Conservation (phyloP, 2,329 filamentous ascomycete species). For the Karstenula rhodostoma region DNA sequence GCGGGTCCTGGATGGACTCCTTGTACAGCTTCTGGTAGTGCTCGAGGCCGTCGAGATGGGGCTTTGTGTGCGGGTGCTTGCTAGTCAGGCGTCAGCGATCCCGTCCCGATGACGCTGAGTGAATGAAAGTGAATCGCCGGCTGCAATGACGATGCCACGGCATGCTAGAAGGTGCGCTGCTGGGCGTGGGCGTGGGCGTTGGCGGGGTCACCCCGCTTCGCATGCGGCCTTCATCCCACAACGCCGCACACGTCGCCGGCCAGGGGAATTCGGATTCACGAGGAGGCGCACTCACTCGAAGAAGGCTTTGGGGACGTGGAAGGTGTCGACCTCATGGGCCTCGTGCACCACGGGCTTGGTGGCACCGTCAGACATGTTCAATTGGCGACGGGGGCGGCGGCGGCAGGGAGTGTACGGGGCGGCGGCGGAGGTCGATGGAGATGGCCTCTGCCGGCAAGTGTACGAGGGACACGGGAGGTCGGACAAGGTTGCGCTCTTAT, state of each 20-base stretch:
- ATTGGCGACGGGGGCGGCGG: slow-evolving; percentile 19
- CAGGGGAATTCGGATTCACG: not conserved
- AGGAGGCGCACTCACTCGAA: slow-evolving; percentile 46
- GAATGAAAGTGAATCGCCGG: not conserved
- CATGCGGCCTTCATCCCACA: slow-evolving; percentile 10
- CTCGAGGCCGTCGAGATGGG: slow-evolving; percentile 66
- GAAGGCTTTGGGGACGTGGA: slow-evolving; percentile 64
- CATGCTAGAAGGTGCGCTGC: not conserved
- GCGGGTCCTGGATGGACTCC: slow-evolving; percentile 87
- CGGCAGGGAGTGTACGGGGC: not conserved
- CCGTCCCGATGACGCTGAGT: not conserved
- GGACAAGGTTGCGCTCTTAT: slow-evolving; percentile 22
- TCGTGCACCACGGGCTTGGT: slow-evolving; percentile 69
- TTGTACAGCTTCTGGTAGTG: slow-evolving; percentile 72
- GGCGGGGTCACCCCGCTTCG: slow-evolving; percentile 47
- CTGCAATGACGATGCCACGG: not conserved
- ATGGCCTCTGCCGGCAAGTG: slow-evolving; percentile 13
- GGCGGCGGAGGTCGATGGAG: slow-evolving; percentile 6
- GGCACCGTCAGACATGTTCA: slow-evolving; percentile 56
- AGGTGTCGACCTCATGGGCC: slow-evolving; percentile 80
- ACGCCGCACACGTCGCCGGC: not conserved
- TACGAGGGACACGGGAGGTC: slow-evolving; percentile 30
- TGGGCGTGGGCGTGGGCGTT: slow-evolving; percentile 28
- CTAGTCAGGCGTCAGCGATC: slow-evolving; percentile 41
- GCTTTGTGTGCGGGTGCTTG: slow-evolving; percentile 66